Evolutionary conservation across 345 rosid species (phyloP).

Genomic region (Theobroma cacao): DNA sequence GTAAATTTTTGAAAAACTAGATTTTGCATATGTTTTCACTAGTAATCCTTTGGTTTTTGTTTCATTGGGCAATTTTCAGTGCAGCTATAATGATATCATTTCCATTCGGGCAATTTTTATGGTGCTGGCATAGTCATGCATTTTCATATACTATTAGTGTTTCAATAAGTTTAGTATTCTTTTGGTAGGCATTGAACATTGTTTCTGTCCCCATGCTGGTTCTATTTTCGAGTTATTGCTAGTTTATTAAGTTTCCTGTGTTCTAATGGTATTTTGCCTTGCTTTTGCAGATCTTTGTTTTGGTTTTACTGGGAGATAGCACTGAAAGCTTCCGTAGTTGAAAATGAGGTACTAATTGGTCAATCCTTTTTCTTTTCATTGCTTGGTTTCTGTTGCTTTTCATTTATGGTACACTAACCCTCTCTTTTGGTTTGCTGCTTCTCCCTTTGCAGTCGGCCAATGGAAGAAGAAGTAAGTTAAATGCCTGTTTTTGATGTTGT

Average conservation of each 20-base stretch:
- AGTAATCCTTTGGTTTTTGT: background rate
- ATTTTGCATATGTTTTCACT: background rate
- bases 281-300: background rate
- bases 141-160: background rate
- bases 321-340: background rate
- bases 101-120: background rate
- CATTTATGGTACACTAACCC: background rate
- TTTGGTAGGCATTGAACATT: background rate
- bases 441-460: constrained; percentile 48
- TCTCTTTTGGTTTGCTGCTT: background rate
- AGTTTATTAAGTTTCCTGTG: background rate
- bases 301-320: background rate
- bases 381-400: background rate
- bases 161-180: background rate
- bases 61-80: background rate
- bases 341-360: constrained; percentile 19
- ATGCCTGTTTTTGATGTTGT: background rate
- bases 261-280: background rate
- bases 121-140: background rate
- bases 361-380: background rate
- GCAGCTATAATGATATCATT: background rate
- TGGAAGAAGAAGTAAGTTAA: constrained; percentile 70
- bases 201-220: background rate
- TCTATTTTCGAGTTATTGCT: background rate
- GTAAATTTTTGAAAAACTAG: background rate